phyloP scores from a whole-genome alignment of 148 eudicot genomes.

The Cornus florida region DNA sequence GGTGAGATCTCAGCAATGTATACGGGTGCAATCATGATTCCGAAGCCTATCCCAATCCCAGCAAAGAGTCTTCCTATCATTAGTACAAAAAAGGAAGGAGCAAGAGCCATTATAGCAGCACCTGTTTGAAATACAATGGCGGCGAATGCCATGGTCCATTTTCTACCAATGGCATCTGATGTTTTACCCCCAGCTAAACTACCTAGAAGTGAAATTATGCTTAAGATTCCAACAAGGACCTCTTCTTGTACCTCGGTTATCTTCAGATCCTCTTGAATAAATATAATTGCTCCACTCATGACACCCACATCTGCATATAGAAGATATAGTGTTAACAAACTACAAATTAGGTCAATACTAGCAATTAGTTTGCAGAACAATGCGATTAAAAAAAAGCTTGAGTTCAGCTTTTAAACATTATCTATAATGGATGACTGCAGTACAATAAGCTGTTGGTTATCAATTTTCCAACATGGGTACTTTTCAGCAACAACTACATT shows the following conservation, averaged over 20 bases:
- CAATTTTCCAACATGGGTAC: neutral
- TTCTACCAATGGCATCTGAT: constrained; percentile 86
- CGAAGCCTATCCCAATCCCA: constrained; percentile 85
- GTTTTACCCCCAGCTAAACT: constrained; percentile 80
- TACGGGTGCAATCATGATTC: constrained; percentile 81
- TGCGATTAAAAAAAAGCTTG: neutral
- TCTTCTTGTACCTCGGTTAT: constrained; percentile 77
- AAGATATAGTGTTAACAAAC: neutral
- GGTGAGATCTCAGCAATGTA: constrained; percentile 92
- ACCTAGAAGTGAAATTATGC: constrained; percentile 77
- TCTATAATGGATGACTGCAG: neutral
- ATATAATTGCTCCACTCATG: constrained; percentile 88
- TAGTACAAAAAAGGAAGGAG: constrained; percentile 54
- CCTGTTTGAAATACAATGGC: constrained; percentile 72
- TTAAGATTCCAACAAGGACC: constrained; percentile 74
- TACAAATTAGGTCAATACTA: neutral
- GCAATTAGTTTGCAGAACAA: neutral
- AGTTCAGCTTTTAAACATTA: neutral
- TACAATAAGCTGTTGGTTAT: neutral
- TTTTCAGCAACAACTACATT: neutral
- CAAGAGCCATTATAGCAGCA: constrained; percentile 74
- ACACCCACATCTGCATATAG: constrained; percentile 74
- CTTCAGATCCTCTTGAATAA: constrained; percentile 67
- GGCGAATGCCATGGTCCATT: constrained; percentile 95
- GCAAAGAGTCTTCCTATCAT: constrained; percentile 75